These are phyloP conservation scores for Penicillium bovifimosum DNA, from an alignment of 495 filamentous ascomycete genomes.

Conservation along the genomic window DNA sequence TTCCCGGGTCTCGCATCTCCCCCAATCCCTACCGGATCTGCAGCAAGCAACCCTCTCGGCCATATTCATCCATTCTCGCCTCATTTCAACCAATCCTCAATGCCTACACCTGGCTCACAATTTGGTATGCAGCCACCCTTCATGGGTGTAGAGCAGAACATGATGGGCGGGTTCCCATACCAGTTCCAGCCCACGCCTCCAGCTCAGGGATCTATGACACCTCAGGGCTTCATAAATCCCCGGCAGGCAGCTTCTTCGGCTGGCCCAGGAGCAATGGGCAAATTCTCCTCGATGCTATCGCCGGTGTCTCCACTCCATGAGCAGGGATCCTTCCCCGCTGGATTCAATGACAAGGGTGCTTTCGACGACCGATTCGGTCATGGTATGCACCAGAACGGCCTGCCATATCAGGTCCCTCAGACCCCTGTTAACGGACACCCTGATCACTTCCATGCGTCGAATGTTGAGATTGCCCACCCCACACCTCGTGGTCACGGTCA, in stretches of 20 bases:
- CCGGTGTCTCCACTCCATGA: constrained; percentile 44
- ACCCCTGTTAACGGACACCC: constrained; percentile 32
- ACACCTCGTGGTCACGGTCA: constrained; percentile 60
- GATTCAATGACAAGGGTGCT: constrained; percentile 27
- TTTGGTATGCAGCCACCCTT: constrained; percentile 41
- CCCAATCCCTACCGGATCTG: constrained; percentile 46
- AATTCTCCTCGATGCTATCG: constrained; percentile 40
- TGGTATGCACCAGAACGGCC: constrained; percentile 23
- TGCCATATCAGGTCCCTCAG: constrained; percentile 25
- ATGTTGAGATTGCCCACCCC: constrained; percentile 56
- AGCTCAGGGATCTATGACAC: constrained; percentile 38
- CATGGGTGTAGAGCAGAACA: constrained; percentile 37
- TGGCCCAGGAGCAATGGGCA: constrained; percentile 30
- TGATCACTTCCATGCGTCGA: constrained; percentile 44
- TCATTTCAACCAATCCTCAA: constrained; percentile 45
- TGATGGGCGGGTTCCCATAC: constrained; percentile 34
- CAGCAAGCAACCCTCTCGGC: constrained; percentile 38
- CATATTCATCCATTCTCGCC: constrained; percentile 39
- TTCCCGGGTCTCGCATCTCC: constrained; percentile 51
- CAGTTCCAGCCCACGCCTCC: constrained; percentile 45
- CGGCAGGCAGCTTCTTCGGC: constrained; percentile 30
- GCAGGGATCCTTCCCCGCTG: constrained; percentile 29
- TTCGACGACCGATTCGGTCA: constrained; percentile 22
- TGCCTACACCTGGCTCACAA: constrained; percentile 49
- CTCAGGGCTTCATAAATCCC: constrained; percentile 40